Evolutionary conservation across 2,329 filamentous ascomycete genomes (phyloP).

Genomic region (Aspergillus floridensis): DNA sequence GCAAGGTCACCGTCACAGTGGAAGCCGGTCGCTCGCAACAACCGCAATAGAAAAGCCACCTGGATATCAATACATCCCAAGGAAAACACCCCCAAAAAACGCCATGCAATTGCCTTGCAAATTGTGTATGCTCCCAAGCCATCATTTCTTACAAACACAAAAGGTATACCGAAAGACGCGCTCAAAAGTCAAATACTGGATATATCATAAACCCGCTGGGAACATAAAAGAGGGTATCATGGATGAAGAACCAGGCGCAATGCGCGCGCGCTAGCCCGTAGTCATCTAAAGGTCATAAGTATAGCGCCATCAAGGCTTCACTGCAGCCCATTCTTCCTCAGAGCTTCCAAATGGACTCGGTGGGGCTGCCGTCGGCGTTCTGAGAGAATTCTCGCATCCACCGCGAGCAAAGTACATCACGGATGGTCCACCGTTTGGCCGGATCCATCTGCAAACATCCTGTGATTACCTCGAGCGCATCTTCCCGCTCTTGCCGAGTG

Average conservation of each 20-base stretch:
- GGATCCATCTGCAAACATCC: constrained; percentile 60
- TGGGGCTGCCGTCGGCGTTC: constrained; percentile 28
- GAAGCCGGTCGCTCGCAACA: too few relatives aligned
- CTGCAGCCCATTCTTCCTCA: constrained; percentile 18
- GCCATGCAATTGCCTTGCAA: background rate
- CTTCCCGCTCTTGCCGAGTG: constrained; percentile 44
- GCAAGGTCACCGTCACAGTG: too few relatives aligned
- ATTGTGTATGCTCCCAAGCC: background rate
- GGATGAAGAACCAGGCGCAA: constrained; percentile 21
- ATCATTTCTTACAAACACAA: background rate
- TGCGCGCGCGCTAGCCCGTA: constrained; percentile 16
- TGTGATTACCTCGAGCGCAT: constrained; percentile 56
- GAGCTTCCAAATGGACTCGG: constrained; percentile 38
- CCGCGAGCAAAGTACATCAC: constrained; percentile 52
- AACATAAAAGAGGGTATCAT: constrained; percentile 32
- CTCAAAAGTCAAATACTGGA: background rate
- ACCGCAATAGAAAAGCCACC: background rate
- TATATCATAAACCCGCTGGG: constrained; percentile 1
- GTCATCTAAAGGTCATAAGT: constrained; percentile 20
- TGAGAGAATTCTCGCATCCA: constrained; percentile 53
- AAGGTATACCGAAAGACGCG: constrained; percentile 5
- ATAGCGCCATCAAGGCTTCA: background rate
- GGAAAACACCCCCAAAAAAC: background rate
- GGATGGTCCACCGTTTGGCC: constrained; percentile 56
- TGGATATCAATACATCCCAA: background rate